Percentiles rank a stretch among this genome's conserved stretches.
These are phyloP conservation scores for Phytophthora citrophthora DNA, from an alignment of 352 stramenopile species.

Conservation along the genomic window DNA sequence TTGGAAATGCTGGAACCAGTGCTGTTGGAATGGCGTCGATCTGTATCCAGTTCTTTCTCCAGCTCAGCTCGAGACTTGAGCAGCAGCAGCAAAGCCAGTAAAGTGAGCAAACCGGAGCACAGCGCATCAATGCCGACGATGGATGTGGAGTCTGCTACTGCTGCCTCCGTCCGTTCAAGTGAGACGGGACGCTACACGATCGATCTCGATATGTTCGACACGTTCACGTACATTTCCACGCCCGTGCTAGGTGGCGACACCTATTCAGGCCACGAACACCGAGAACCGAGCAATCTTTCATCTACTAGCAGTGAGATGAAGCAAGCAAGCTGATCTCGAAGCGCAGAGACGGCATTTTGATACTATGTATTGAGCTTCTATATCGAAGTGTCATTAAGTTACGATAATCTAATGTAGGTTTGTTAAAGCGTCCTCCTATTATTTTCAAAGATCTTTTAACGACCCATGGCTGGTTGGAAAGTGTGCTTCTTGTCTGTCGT, in stretches of 20 bases:
- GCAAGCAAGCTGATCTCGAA: conserved; percentile 25
- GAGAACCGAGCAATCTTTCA: conserved; percentile 33
- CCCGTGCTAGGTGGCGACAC: conserved; percentile 46
- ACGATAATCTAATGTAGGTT: conserved; percentile 35
- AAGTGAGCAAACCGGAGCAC: conserved; percentile 26
- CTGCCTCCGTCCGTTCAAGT: conserved; percentile 5
- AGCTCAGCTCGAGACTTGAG: conserved; percentile 24
- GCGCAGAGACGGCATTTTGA: conserved; percentile 11
- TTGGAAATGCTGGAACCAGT: conserved; percentile 38
- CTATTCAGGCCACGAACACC: conserved; percentile 30
- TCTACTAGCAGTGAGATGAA: conserved; percentile 29
- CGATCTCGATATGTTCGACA: conserved; percentile 58
- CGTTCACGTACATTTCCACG: conserved; percentile 61
- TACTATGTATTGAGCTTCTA: conserved; percentile 28
- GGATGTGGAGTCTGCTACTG: conserved; percentile 17
- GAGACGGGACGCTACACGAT: conserved; percentile 42
- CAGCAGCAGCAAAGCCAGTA: conserved; percentile 33
- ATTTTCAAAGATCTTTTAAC: too few relatives aligned
- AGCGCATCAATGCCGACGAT: conserved; percentile 6
- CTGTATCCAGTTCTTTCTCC: conserved; percentile 30
- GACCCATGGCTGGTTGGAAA: background rate
- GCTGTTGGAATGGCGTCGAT: conserved; percentile 34
- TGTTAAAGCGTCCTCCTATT: background rate
- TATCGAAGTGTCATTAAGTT: conserved; percentile 26
- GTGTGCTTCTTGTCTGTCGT: conserved; percentile 18